phyloP scores from a whole-genome alignment of 1,284 basidiomycete species.

The Neolentinus lepideus region DNA sequence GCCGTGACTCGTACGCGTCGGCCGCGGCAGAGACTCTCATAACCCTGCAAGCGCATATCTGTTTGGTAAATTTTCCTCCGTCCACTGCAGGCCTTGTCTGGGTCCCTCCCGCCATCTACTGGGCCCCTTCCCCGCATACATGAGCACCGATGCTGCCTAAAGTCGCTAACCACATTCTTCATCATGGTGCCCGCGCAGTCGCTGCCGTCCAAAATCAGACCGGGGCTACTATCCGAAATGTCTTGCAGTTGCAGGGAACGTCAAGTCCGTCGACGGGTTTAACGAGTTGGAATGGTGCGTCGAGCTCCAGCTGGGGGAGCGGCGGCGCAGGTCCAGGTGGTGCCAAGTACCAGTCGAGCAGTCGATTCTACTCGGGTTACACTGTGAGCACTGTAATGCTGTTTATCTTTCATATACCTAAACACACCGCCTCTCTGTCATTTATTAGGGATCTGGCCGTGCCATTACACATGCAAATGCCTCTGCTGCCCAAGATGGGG shows the following conservation, averaged over 20 bases:
- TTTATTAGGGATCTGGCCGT: constrained; percentile 60
- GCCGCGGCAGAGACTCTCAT: neutral
- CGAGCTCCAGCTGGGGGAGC: constrained; percentile 51
- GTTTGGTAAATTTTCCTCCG: neutral
- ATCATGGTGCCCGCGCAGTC: constrained; percentile 68
- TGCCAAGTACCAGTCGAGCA: constrained; percentile 59
- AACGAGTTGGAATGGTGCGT: constrained; percentile 37
- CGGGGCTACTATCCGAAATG: constrained; percentile 60
- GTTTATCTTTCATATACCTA: neutral
- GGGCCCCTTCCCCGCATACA: neutral
- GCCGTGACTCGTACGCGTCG: neutral
- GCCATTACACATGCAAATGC: constrained; percentile 65
- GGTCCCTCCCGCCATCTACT: neutral
- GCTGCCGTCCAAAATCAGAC: constrained; percentile 67
- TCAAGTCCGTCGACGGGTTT: constrained; percentile 26
- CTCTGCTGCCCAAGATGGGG: constrained; percentile 39
- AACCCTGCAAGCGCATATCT: neutral
- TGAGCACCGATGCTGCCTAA: constrained; percentile 63
- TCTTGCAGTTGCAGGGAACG: constrained; percentile 55
- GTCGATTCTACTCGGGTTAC: constrained; percentile 61
- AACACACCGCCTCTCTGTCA: too few species aligned
- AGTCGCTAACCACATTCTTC: constrained; percentile 66
- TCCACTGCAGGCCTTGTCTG: neutral
- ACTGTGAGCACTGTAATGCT: constrained; percentile 26
- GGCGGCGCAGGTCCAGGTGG: constrained; percentile 52